Base-by-base conservation (phyloP, 2,329 filamentous ascomycete genomes). In the Aspergillus vadensis region DNA sequence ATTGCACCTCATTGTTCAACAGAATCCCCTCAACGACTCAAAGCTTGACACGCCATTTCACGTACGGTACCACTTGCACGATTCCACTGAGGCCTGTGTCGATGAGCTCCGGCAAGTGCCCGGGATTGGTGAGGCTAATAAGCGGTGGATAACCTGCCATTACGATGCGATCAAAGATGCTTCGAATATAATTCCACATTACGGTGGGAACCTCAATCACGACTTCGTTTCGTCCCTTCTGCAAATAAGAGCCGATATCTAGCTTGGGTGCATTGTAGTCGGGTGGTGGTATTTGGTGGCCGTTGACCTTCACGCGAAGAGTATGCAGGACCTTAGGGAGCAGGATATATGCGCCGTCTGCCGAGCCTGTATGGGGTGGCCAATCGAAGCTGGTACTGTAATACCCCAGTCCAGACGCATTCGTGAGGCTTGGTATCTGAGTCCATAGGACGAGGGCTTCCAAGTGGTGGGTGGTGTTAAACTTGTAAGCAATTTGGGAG, bases 401-500 rank as follows among this genome's bases (percentile, higher is more conserved):
- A 54, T 68, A 69, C 6, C 67, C 69, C 2, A 66, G 23, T 8
- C 67, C 65, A 3, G 62, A 67, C 1, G 59, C 48, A 23, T 71
- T 70, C 14, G 51, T 50, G 23, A 68, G 48, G 3, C 44, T 54
- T 3, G 59, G 54, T 8, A 70, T 70, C 12, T 67, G 55, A 3
- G 55, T 58, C 67, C 65, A 70, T 2, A 64, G 65, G 4, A 65
- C 19, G 3, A 70, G 60, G 1, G 54, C 59, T 6, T 57, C 21
- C 2, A 69, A 59, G 0, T 62, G 52, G 48, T 69, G 66, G n/a
- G 67, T 70, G 15, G 67, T 65, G 36, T 70, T 70, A 10, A 57
- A 61, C 25, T 66, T 67, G 9, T 23, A 39, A 4, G 66, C 63
- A 17, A 65, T 63, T 8, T 57, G 59, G 3, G 59, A 52, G 1